A percentile compares a stretch with the other conserved stretches of the same genome.
phyloP scores from a whole-genome alignment of 768 basidiomycete genomes.

The Erythrobasidium yunnanense region DNA sequence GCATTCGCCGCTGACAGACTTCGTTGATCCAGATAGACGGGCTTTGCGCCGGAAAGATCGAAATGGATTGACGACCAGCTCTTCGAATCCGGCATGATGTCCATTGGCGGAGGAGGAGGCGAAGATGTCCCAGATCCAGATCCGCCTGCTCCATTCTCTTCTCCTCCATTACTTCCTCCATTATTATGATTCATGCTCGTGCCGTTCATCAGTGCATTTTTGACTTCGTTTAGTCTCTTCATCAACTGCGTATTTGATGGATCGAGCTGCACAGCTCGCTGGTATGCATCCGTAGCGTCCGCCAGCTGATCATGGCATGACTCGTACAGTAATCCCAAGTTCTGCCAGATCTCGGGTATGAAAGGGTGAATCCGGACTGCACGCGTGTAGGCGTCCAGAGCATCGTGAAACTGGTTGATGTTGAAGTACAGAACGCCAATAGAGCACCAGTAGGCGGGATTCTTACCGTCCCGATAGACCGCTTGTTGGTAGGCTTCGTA shows the following conservation, averaged over 20 bases:
- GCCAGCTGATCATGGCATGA: slow-evolving; percentile 98
- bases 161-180: no score
- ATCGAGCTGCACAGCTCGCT: slow-evolving; percentile 85
- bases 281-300: slow-evolving; percentile 97
- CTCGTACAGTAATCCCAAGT: slow-evolving; percentile 91
- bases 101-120: neutral
- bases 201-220: neutral
- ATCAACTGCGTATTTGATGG: slow-evolving; percentile 72
- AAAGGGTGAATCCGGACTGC: slow-evolving; percentile 98
- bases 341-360: slow-evolving; percentile 90
- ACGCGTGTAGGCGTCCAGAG: slow-evolving; percentile 94
- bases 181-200: no score
- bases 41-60: slow-evolving; percentile 18
- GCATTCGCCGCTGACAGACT: no score
- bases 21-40: slow-evolving; percentile 9
- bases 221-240: slow-evolving; percentile 25
- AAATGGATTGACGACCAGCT: slow-evolving; percentile 12
- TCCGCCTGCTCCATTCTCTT: no score
- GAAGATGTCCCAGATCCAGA: no score
- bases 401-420: slow-evolving; percentile 98
- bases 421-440: slow-evolving; percentile 99
- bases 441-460: slow-evolving; percentile 99
- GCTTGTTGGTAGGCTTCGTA: slow-evolving; percentile 99
- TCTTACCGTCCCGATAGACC: slow-evolving; percentile 94
- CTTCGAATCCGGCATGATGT: slow-evolving; percentile 26